Percentiles rank a stretch among this genome's conserved stretches.
Evolutionary conservation across 768 basidiomycete genomes (phyloP).

Genomic region (Polyporus arcularius): DNA sequence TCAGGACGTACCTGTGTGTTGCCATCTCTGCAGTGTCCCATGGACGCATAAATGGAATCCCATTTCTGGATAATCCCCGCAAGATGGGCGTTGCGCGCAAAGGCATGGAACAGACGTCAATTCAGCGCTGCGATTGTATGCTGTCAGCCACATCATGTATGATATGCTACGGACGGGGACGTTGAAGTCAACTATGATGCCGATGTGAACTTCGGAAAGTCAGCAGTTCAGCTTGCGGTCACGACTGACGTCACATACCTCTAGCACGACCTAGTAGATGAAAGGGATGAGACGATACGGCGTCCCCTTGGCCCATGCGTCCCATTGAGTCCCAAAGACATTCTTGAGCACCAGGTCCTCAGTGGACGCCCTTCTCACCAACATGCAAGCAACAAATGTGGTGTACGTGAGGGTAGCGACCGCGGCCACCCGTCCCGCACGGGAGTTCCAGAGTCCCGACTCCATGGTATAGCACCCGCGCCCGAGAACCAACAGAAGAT

Average conservation of each 20-base stretch:
- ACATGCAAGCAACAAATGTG: not conserved
- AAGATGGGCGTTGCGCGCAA: too few relatives aligned
- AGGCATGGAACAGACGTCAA: too few relatives aligned
- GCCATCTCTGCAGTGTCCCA: too few relatives aligned
- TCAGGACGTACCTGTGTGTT: too few relatives aligned
- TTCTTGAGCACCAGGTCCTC: slow-evolving; percentile 16
- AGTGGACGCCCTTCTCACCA: not conserved
- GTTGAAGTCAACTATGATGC: not conserved
- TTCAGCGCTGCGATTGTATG: too few relatives aligned
- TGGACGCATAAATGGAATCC: too few relatives aligned
- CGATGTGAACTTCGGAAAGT: not conserved
- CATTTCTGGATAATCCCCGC: too few relatives aligned
- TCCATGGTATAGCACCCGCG: slow-evolving; percentile 4
- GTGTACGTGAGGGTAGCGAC: not conserved
- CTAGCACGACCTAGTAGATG: slow-evolving; percentile 6
- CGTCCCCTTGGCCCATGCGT: slow-evolving; percentile 7
- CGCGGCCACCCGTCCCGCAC: not conserved
- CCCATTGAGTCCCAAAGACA: slow-evolving; percentile 16
- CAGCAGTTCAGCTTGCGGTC: not conserved
- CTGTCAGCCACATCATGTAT: too few relatives aligned
- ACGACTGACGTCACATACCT: not conserved
- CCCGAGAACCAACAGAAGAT: not conserved
- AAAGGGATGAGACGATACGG: slow-evolving; percentile 14
- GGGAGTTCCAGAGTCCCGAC: not conserved
- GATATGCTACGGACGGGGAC: too few relatives aligned